Evolutionary conservation across 1,139 yeast genomes (phyloP), one percentile per base, ranked within the genome.

Genomic region (Pichia sp.): DNA sequence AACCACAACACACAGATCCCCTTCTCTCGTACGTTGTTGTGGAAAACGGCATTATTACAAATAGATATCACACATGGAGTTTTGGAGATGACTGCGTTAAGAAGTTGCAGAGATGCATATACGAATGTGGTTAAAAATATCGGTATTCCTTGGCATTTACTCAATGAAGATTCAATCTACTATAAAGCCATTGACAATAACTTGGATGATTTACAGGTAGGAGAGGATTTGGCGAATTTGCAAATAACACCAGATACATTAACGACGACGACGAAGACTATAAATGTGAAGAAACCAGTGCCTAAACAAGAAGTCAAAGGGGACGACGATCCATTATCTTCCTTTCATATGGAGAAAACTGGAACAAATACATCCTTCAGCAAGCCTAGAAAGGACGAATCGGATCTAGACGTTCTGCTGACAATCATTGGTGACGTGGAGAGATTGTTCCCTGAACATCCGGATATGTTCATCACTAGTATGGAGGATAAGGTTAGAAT

Each of bases 371-470:
- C 13, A 2, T n/a, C 30, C 4, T 20, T 19, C 11, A 22, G n/a
- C n/a, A n/a, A n/a, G n/a, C n/a, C n/a, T n/a, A n/a, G n/a, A n/a
- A 35, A 27, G 15, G 13, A 12, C 3, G 49, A 47, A 24, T 45
- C 53, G 1, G 61, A 57, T 40, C 20, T 48, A 4, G 51, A 62
- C 20, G 56, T 62, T 4, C 42, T 71, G 23, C 66, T 67, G 19
- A 64, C 69, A n/a, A 72, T 80, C n/a, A 67, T 73, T 14, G 55
- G 77, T 41, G 88, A 80, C 49, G 72, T 78, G 6, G 77, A 76
- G 21, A 58, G 88, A 40, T 58, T 80, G 16, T 70, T 79, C 44
- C 78, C 79, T 0, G 60, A 57, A 32, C 71, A 78, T 5, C 82
- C 78, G 23, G 62, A 60, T 3, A 65, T 72, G 37, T 77, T 74